phyloP scores from a whole-genome alignment of 805 yeast species.

The Lachancea thermotolerans region DNA sequence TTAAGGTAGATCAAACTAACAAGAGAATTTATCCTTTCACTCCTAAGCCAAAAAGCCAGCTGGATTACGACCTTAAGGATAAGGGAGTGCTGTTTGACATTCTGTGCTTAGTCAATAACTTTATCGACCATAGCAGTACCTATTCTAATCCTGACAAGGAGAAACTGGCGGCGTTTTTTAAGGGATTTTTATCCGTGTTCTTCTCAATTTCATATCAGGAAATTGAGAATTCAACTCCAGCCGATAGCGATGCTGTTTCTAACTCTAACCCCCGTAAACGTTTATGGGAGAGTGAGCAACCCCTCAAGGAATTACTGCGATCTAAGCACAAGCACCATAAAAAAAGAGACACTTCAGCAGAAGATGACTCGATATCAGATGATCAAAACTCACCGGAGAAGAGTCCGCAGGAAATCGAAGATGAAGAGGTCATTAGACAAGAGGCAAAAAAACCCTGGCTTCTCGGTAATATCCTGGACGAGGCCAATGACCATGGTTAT shows the following conservation, averaged over 20 bases:
- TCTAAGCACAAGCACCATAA: constrained; percentile 29
- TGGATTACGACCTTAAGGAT: constrained; percentile 60
- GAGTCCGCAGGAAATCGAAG: constrained; percentile 18
- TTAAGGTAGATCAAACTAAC: constrained; percentile 84
- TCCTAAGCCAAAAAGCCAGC: constrained; percentile 75
- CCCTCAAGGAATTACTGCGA: constrained; percentile 52
- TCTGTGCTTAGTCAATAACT: constrained; percentile 56
- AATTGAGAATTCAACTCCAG: constrained; percentile 34
- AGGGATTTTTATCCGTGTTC: constrained; percentile 63
- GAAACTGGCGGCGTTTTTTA: constrained; percentile 62
- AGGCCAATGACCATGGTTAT: constrained; percentile 25
- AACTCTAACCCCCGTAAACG: constrained; percentile 25
- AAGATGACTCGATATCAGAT: constrained; percentile 20
- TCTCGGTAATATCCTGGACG: constrained; percentile 29
- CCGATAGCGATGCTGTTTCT: not conserved
- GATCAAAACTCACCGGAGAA: constrained; percentile 28
- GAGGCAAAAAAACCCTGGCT: constrained; percentile 32
- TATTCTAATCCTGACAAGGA: constrained; percentile 80
- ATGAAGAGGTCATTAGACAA: constrained; percentile 24
- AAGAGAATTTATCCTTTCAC: constrained; percentile 80
- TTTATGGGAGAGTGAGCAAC: constrained; percentile 39
- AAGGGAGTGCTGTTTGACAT: constrained; percentile 67
- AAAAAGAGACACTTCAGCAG: constrained; percentile 17
- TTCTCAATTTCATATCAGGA: constrained; percentile 51
- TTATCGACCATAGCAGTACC: constrained; percentile 58